Percentiles rank a stretch among this genome's conserved stretches.
phyloP scores from a whole-genome alignment of 1,284 basidiomycete genomes.

The Neotropicomus parvogracilis region DNA sequence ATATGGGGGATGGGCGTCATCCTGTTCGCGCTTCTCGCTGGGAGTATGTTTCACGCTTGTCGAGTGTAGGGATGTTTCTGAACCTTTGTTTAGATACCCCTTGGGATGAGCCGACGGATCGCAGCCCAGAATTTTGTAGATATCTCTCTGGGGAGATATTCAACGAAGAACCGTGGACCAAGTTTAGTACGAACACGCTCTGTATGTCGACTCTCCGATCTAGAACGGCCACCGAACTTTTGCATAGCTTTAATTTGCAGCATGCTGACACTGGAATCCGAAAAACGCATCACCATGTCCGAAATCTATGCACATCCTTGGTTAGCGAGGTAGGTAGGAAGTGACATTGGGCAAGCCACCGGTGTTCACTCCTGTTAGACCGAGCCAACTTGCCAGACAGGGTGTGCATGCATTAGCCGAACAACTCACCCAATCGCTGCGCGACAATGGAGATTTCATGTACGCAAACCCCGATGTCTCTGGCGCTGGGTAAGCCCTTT shows the following conservation, averaged over 20 bases:
- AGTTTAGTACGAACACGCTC: conserved; percentile 57
- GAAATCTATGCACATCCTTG: conserved; percentile 76
- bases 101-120: conserved; percentile 90
- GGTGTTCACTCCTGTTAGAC: conserved; percentile 39
- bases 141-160: conserved; percentile 79
- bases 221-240: neutral
- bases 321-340: conserved; percentile 63
- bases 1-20: conserved; percentile 98
- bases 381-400: conserved; percentile 64
- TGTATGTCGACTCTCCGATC: conserved; percentile 42
- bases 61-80: neutral
- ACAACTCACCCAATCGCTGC: conserved; percentile 64
- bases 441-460: conserved; percentile 64
- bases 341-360: neutral
- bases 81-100: conserved; percentile 72
- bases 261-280: conserved; percentile 74
- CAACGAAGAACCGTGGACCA: conserved; percentile 78
- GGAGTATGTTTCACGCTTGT: conserved; percentile 60
- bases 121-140: conserved; percentile 75
- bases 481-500: conserved; percentile 17
- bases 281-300: conserved; percentile 64
- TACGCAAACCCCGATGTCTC: conserved; percentile 56
- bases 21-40: conserved; percentile 86
- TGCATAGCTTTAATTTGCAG: conserved; percentile 64
- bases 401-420: conserved; percentile 57